These are phyloP conservation scores for Grosmannia clavigera DNA, from an alignment of 2,329 filamentous ascomycete genomes.

Conservation along the genomic window DNA sequence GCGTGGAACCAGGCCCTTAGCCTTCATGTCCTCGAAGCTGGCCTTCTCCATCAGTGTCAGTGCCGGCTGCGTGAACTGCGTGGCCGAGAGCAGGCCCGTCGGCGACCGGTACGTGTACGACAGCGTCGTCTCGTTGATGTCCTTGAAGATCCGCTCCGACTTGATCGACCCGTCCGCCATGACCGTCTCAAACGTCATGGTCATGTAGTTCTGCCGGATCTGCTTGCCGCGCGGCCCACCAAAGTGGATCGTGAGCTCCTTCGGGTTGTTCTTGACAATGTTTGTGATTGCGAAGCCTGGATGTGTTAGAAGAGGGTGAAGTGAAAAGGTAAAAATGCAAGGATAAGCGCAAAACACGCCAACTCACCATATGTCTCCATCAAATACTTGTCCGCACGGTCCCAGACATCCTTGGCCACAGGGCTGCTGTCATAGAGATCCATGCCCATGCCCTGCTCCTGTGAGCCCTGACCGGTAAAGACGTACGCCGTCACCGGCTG, in stretches of 20 bases:
- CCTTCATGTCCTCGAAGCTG: conserved; percentile 96
- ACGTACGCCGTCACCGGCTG: conserved; percentile 95
- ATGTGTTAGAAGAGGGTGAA: background rate
- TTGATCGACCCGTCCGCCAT: conserved; percentile 84
- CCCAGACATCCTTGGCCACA: conserved; percentile 96
- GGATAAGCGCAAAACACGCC: background rate
- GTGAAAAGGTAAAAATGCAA: background rate
- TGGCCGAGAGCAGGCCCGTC: conserved; percentile 86
- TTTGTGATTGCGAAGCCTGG: conserved; percentile 89
- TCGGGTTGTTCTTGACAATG: conserved; percentile 98
- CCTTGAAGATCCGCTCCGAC: conserved; percentile 99
- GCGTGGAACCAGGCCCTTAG: conserved; percentile 87
- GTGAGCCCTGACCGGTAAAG: conserved; percentile 95
- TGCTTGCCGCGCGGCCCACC: conserved; percentile 93
- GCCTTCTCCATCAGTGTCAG: conserved; percentile 99
- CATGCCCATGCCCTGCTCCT: conserved; percentile 99
- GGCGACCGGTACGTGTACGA: conserved; percentile 97
- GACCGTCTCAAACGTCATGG: conserved; percentile 99
- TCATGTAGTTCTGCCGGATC: conserved; percentile 98
- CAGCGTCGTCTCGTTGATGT: conserved; percentile 80
- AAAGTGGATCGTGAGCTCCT: conserved; percentile 96
- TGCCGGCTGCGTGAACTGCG: conserved; percentile 96
- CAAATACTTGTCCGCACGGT: conserved; percentile 93
- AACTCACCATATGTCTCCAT: conserved; percentile 90
- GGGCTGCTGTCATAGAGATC: conserved; percentile 88